Base-by-base conservation (phyloP, 2,329 filamentous ascomycete species). In the Sordariomycetes sp. region DNA sequence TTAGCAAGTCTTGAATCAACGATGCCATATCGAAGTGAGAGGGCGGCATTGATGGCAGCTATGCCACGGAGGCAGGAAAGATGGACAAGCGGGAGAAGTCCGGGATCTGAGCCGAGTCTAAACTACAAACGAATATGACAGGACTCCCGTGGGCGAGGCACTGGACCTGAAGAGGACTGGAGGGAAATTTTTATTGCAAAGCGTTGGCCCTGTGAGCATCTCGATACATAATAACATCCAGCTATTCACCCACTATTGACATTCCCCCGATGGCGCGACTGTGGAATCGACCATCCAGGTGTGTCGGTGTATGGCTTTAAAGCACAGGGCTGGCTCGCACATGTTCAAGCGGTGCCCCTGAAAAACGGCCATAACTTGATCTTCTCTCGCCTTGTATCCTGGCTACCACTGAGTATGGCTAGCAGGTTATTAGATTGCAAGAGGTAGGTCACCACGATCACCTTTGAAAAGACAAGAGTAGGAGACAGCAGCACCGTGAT, bases 311-410 rank as follows among this genome's bases (percentile, higher is more conserved):
- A 64, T 62, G 63, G 63, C 59, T 62, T 64, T 42, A 32, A 57
- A 53, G 50, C 59, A 65, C 62, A 59, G 62, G 63, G 62, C 59
- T 60, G 62, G 61, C 61, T 61, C 63, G 48, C 64, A 64, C 55
- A 53, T 58, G 52, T 53, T 60, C 55, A 52, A 59, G 61, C 59
- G 62, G 62, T 62, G 62, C 64, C 64, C 61, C 58, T 66, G 61
- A 64, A 65, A 64, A 64, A 54, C 15, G 51, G 60, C 63, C 61
- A 65, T 64, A 59, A 61, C 58, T 64, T 65, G 50, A 61, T 86
- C 67, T 88, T 69, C 82, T 86, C 83, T 80, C 73, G 77, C 79
- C 77, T 83, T 86, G 82, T 86, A 85, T 86, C 83, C 81, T 82
- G 70, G 69, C 72, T 73, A 76, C 75, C 78, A 84, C 71, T 61